Evolutionary conservation across 2,329 filamentous ascomycete genomes (phyloP).

Genomic region (Microthyrium microscopicum): DNA sequence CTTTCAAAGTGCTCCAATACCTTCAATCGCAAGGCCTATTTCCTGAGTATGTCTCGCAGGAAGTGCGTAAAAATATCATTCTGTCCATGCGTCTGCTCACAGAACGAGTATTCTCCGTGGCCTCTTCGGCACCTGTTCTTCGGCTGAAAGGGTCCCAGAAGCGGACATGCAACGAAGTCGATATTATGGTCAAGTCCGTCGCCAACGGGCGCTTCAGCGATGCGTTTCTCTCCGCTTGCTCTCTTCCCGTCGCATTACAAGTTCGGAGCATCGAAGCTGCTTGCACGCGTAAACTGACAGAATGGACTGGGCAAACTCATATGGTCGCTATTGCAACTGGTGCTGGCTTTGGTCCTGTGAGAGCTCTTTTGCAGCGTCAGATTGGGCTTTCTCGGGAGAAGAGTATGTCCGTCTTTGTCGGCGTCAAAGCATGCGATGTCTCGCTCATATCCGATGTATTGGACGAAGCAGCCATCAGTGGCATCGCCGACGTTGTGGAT

Average conservation of each 20-base stretch:
- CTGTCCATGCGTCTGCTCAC: background rate
- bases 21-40: too few relatives aligned
- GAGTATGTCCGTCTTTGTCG: constrained; percentile 9
- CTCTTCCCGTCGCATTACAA: constrained; percentile 5
- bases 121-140: constrained; percentile 1
- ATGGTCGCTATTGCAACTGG: constrained; percentile 12
- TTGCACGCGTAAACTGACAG: constrained; percentile 1
- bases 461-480: constrained; percentile 5
- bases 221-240: constrained; percentile 8
- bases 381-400: constrained; percentile 8
- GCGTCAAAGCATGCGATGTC: constrained; percentile 9
- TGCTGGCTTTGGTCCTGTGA: constrained; percentile 12
- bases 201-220: constrained; percentile 11
- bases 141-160: background rate
- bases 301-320: constrained; percentile 1
- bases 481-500: constrained; percentile 9
- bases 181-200: constrained; percentile 10
- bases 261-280: constrained; percentile 9
- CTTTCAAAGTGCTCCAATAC: background rate
- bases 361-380: constrained; percentile 10
- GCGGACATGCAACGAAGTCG: background rate
- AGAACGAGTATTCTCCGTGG: background rate
- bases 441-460: constrained; percentile 8
- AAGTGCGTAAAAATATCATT: background rate
- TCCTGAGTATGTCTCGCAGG: too few relatives aligned